These are phyloP conservation scores for Phytophthora uliginosa DNA, from an alignment of 352 stramenopile species.

Conservation along the genomic window DNA sequence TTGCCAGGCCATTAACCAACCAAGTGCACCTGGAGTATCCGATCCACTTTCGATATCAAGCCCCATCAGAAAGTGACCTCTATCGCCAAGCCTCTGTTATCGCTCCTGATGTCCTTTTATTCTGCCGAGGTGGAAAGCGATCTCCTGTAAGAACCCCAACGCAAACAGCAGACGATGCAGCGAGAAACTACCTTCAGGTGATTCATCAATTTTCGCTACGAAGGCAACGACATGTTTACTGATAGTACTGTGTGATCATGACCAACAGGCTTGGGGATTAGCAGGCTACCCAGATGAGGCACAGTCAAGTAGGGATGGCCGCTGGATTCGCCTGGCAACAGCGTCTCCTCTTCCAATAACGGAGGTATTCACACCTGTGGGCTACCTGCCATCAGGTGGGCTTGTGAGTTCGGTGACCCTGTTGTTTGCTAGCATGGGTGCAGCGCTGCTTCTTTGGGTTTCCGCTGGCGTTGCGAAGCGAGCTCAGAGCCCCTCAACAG, in stretches of 20 bases:
- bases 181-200: slow-evolving; percentile 32
- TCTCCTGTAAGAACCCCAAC: neutral
- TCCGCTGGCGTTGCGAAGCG: slow-evolving; percentile 23
- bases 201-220: slow-evolving; percentile 1
- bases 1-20: slow-evolving; percentile 20
- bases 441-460: slow-evolving; percentile 51
- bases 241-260: slow-evolving; percentile 12
- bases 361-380: slow-evolving; percentile 48
- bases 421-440: slow-evolving; percentile 46
- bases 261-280: slow-evolving; percentile 30
- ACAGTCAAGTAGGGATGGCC: slow-evolving; percentile 1
- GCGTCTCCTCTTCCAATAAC: slow-evolving; percentile 28
- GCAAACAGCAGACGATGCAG: slow-evolving; percentile 6
- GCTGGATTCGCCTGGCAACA: slow-evolving; percentile 43
- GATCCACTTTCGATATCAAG: slow-evolving; percentile 76
- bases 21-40: slow-evolving; percentile 50
- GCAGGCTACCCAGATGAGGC: neutral
- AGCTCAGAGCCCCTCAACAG: neutral
- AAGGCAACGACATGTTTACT: slow-evolving; percentile 1
- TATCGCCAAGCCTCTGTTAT: slow-evolving; percentile 55
- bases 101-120: slow-evolving; percentile 57
- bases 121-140: slow-evolving; percentile 24
- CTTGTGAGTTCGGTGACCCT: slow-evolving; percentile 63
- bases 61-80: slow-evolving; percentile 45
- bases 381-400: slow-evolving; percentile 47